A percentile compares a stretch with the other conserved stretches of the same genome.
phyloP scores from a whole-genome alignment of 768 basidiomycete genomes.

The Russula brevipes region DNA sequence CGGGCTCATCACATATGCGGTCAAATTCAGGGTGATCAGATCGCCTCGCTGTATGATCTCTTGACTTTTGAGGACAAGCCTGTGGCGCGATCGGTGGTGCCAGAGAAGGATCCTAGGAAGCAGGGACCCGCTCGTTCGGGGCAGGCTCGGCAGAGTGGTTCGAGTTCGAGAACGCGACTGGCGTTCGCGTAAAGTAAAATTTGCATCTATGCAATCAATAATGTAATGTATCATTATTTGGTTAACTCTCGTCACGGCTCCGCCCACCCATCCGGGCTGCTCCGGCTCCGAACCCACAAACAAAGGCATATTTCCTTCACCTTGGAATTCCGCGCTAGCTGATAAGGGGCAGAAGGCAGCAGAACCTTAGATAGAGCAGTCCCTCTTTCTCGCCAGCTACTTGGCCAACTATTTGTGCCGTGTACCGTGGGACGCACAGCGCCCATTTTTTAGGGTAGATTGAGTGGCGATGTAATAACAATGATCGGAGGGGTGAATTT shows the following conservation, averaged over 20 bases:
- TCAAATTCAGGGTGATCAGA: constrained; percentile 75
- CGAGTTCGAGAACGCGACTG: constrained; percentile 17
- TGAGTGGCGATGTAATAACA: background rate
- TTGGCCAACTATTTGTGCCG: background rate
- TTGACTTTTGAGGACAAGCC: constrained; percentile 72
- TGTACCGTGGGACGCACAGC: background rate
- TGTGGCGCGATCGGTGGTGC: constrained; percentile 22
- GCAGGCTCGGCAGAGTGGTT: constrained; percentile 2
- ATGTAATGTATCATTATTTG: constrained; percentile 7
- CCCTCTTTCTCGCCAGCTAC: background rate
- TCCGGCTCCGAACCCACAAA: too few species aligned
- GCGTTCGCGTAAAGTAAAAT: constrained; percentile 16
- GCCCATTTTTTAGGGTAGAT: constrained; percentile 1
- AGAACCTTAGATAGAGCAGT: background rate
- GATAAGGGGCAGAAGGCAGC: too few species aligned
- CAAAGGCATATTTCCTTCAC: too few species aligned
- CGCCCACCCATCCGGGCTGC: too few species aligned
- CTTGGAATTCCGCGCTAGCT: too few species aligned
- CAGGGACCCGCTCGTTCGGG: background rate
- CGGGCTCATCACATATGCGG: constrained; percentile 12
- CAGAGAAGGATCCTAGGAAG: constrained; percentile 17
- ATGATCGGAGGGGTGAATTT: constrained; percentile 5
- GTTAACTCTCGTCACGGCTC: too few species aligned
- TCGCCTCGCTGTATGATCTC: constrained; percentile 84
- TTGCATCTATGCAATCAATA: background rate